Evolutionary conservation across 2,329 filamentous ascomycete species (phyloP), one percentile per base, ranked within the genome.

Genomic region (Orbilia javanica): DNA sequence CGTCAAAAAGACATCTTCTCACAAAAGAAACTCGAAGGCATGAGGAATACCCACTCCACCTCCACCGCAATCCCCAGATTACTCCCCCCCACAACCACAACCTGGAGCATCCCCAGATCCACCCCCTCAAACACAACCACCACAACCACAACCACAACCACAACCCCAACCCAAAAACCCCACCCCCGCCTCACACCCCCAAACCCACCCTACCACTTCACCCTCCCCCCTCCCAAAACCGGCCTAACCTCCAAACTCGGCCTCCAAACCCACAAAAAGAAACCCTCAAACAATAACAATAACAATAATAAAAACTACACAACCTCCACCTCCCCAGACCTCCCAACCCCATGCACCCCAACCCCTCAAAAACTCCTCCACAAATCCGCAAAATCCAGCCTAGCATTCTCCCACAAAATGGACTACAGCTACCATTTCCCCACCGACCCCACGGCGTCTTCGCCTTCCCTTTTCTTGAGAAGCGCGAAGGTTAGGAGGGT

Each of bases 301-400:
- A n/a, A n/a, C n/a, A n/a, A n/a, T n/a, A n/a, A n/a, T n/a, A n/a
- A n/a, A n/a, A n/a, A n/a, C n/a, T n/a, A n/a, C n/a, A n/a, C 4
- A 34, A 34, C 31, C 31, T 44, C n/a, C n/a, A 13, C 52, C n/a
- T 15, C n/a, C 29, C 5, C 10, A 55, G n/a, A 29, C 18, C 3
- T 34, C 18, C 11, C 53, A 18, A 44, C 46, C 11, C 60, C 66
- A 13, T 6, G 44, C 22, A 18, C 66, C 15, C 62, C 62, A 11
- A 42, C 27, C 4, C 62, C 74, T 3, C 74, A 78, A 48, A 78
- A 78, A 29, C n/a, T 78, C 1, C 63, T 78, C 3, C 74, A 78
- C 25, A 78, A 50, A 67, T 72, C 29, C 5, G 74, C 74, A 31
- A 78, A 78, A 20, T 42, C 31, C 3, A 36, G n/a, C n/a, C n/a